A percentile compares a stretch with the other conserved stretches of the same genome.
phyloP scores from a whole-genome alignment of 352 stramenopile genomes.

The Phytophthora pistaciae region DNA sequence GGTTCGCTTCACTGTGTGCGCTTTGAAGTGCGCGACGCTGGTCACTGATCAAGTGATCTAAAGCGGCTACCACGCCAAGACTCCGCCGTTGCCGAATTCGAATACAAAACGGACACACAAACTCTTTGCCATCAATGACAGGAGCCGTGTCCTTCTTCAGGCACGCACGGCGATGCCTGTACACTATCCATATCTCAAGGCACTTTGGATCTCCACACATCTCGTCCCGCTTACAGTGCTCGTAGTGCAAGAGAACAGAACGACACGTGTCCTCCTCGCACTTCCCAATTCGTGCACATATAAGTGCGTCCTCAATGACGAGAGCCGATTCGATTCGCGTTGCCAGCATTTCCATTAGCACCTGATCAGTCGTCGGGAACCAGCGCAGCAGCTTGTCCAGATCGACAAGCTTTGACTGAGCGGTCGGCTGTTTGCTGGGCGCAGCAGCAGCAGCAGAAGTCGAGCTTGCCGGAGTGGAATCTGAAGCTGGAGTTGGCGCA shows the following conservation, averaged over 20 bases:
- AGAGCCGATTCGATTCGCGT: constrained; percentile 39
- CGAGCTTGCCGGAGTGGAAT: background rate
- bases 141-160: constrained; percentile 21
- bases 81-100: constrained; percentile 44
- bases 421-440: background rate
- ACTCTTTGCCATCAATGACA: constrained; percentile 16
- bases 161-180: constrained; percentile 41
- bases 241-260: constrained; percentile 38
- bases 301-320: constrained; percentile 48
- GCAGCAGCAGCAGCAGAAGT: background rate
- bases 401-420: constrained; percentile 20
- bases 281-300: constrained; percentile 44
- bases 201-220: constrained; percentile 41
- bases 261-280: constrained; percentile 38
- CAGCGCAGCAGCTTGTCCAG: constrained; percentile 41
- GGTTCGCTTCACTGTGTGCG: constrained; percentile 32
- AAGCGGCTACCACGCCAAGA: constrained; percentile 31
- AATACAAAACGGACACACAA: constrained; percentile 55
- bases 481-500: background rate
- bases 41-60: constrained; percentile 45
- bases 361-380: constrained; percentile 40
- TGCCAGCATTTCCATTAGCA: constrained; percentile 36
- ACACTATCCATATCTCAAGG: constrained; percentile 29
- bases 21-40: constrained; percentile 36
- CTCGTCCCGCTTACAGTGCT: constrained; percentile 44